Evolutionary conservation across 305 asterid genomes (phyloP), one percentile per base, ranked within the genome.

Genomic region (Stenogyne calaminthoides): DNA sequence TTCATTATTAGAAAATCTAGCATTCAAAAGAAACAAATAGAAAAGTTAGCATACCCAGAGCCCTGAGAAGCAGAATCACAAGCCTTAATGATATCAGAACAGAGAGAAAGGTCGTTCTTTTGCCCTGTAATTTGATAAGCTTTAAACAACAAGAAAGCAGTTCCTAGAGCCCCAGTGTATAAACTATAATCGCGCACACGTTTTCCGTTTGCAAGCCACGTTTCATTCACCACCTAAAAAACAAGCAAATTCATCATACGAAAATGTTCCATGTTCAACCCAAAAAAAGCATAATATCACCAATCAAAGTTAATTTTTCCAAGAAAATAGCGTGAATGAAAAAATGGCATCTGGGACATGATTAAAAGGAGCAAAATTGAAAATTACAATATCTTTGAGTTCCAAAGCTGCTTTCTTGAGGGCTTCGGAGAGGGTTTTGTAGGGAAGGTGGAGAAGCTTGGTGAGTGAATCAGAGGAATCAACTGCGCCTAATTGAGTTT

Each of bases 161-260:
- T 89, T 42, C 98, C 98, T 10, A 91, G 37, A 58, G 86, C 84
- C 37, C 98, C 98, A 6, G 98, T 91, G 20, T 91, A 93, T 70
- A 91, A 63, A 51, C 84, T 78, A 63, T 69, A 89, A 76, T 93
- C 97, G 27, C 81, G 80, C 67, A 84, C 88, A 44, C 83, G 88
- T 65, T 84, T 86, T 66, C 93, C 84, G 62, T 65, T 78, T 5
- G 62, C 78, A 61, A 76, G 57, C 95, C 97, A 90, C 2, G 95
- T 87, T 85, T 89, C 97, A 78, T 82, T 80, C 78, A 90, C 88
- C 56, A 89, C 88, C 97, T 93, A 56, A 9, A 58, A 6, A 14
- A 55, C 80, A 75, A 47, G 7, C 59, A 18, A 64, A 18, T 36
- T 67, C 22, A 8, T 14, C 68, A 14, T 63, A 36, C 42, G 10